phyloP scores from a whole-genome alignment of 306 rosid species.

The Senna siamea region DNA sequence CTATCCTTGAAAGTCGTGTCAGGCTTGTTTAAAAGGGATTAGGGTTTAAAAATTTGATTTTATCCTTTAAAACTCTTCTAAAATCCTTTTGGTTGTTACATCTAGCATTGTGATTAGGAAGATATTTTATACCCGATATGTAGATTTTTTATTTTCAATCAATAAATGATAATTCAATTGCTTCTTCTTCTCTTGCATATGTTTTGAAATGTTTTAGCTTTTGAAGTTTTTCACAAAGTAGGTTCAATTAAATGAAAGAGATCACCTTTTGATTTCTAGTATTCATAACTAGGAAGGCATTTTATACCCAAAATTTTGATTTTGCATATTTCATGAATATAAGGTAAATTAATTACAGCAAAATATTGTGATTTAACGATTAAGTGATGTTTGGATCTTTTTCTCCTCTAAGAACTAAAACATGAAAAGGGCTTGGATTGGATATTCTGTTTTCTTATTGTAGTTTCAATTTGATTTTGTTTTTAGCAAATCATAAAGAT shows the following conservation, averaged over 20 bases:
- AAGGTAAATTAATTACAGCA: neutral
- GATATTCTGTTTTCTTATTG: constrained; percentile 36
- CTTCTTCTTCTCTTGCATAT: too few relatives aligned
- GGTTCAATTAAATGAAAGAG: neutral
- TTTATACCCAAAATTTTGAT: neutral
- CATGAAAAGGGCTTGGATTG: constrained; percentile 28
- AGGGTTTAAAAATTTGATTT: too few relatives aligned
- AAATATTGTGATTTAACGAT: neutral
- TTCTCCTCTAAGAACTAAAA: neutral
- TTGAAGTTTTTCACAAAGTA: neutral
- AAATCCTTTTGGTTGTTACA: too few relatives aligned
- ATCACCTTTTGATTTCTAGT: neutral
- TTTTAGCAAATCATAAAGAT: constrained; percentile 68
- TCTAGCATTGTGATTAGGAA: neutral
- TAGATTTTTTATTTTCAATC: too few relatives aligned
- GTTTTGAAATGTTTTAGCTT: too few relatives aligned
- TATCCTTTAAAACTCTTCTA: too few relatives aligned
- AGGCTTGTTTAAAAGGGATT: too few relatives aligned
- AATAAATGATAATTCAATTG: neutral
- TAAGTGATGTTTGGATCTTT: neutral
- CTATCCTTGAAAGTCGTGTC: too few relatives aligned
- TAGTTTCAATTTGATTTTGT: constrained; percentile 15
- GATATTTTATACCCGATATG: neutral
- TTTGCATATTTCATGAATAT: neutral
- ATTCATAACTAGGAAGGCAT: neutral